Base-by-base conservation (phyloP, 1,284 basidiomycete genomes). In the Apiotrichum gamsii region DNA sequence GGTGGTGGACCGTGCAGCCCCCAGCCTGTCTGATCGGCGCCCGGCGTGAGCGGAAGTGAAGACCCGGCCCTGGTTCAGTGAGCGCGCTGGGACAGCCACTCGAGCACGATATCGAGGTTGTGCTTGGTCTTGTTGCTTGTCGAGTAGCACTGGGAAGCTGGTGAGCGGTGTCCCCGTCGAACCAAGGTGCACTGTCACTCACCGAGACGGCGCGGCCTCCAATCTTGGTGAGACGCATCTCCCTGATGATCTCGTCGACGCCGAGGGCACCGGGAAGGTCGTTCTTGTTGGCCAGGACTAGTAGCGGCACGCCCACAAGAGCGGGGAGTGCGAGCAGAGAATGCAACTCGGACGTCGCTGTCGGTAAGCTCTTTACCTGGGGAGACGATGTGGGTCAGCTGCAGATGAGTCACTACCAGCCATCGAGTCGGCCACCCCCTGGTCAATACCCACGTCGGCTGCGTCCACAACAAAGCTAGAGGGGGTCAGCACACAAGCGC, bases 281-380 rank as follows among this genome's bases (percentile, higher is more conserved):
- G 63, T 90, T 95, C 77, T 98, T 98, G 73, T 96, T 97, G 2
- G 90, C 94, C 20, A 97, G 77, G 46, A 97, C 90, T 14, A 97
- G 80, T 31, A 97, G 69, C 1, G 93, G 93, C 3, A 95, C 89
- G 1, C 85, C 84, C 1, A 74, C 68, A 19, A 97, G 78, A 20
- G 80, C 80, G 0, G 83, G 78, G 35, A 90, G 82, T 11, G 80
- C 75, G 19, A 97, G 77, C 3, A 97, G 76, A 34, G 90, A 83
- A 63, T 94, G 90, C 5, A 97, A 76, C 68, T 97, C 93, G 39
- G 91, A 90, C 8, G 84, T 81, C 3, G 89, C 88, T 6, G 87
- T 84, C 45, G 88, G 85, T 64, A 94, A 84, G 61, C 85, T 87
- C 46, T 87, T 84, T 49, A 75, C 77, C 87, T 87, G 29, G 30